These are phyloP conservation scores for Neurospora sp. DNA, from an alignment of 495 filamentous ascomycete genomes.

Conservation along the genomic window DNA sequence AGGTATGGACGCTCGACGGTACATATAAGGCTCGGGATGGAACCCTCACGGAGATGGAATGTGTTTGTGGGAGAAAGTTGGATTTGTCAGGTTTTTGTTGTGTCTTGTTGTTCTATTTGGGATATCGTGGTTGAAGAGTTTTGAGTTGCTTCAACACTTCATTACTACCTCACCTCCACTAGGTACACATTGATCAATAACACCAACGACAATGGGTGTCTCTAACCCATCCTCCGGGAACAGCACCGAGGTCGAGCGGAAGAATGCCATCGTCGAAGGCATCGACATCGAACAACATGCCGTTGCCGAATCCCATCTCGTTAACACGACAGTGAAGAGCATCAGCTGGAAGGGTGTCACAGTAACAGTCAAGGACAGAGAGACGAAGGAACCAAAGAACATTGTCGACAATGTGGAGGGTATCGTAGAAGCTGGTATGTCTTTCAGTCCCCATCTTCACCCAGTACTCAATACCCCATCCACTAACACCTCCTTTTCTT, in stretches of 20 bases:
- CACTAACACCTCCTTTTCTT: neutral
- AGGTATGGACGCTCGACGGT: neutral
- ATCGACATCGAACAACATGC: conserved; percentile 16
- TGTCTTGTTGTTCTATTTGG: neutral
- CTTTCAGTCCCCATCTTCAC: neutral
- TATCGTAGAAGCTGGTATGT: conserved; percentile 37
- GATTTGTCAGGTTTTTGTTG: neutral
- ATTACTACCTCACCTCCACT: neutral
- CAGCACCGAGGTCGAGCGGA: conserved; percentile 7
- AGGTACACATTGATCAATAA: neutral
- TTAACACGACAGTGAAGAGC: conserved; percentile 27
- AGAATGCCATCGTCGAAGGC: neutral
- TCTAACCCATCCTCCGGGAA: conserved; percentile 3
- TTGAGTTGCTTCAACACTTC: neutral
- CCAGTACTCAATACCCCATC: neutral
- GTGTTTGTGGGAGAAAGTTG: neutral
- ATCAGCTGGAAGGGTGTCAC: conserved; percentile 54
- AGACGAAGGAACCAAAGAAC: conserved; percentile 47
- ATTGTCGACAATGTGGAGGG: conserved; percentile 46
- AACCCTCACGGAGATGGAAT: neutral
- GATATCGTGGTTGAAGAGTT: neutral
- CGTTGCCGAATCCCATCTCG: conserved; percentile 24
- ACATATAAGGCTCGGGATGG: neutral
- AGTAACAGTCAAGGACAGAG: conserved; percentile 59
- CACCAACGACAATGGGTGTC: conserved; percentile 1